Base-by-base conservation (phyloP, 1,284 basidiomycete species). In the Apiotrichum gracile region DNA sequence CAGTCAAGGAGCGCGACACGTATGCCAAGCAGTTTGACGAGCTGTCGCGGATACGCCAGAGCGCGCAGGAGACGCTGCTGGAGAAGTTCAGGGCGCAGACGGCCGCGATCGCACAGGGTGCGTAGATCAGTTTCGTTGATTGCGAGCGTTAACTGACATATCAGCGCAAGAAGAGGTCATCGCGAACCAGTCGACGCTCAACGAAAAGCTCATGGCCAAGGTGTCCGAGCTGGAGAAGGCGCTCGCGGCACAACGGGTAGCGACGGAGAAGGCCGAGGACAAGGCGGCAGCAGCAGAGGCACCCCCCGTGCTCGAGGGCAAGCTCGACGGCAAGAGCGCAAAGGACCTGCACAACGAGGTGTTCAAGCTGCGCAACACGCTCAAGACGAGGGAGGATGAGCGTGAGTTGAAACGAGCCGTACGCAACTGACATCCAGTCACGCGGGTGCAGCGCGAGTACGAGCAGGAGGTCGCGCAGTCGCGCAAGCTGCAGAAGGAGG, bases 11-110 rank as follows among this genome's bases (percentile, higher is more conserved):
- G 52, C 52, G 69, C 9, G 73, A 74, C 47, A 58, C 58, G 1
- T 70, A 66, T 35, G 58, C 66, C 2, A 68, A 66, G 49, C 73
- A 75, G 57, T 72, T 75, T 48, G 72, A 73, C 43, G 68, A 73
- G 40, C 53, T 75, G 40, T 65, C 68, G 2, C 65, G 64, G 19
- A 43, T 65, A 19, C 60, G 66, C 19, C 55, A 60, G n/a, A 65
- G 63, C 2, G 65, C 61, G 2, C 46, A 54, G 0, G 72, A 74
- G 41, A 50, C 33, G 6, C 40, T 68, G n/a, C 64, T 70, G 19
- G 66, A 62, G 26, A 70, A 67, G 51, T 72, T 64, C 54, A 70
- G 71, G 61, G 57, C 63, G 39, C 65, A 66, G 19, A 58, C 66
- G 1, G 68, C 65, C 16, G 42, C 61, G 4, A 61, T 64, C 9